Conservation (phyloP, 805 yeast species). For the Wickerhamiella alocasiicola region DNA sequence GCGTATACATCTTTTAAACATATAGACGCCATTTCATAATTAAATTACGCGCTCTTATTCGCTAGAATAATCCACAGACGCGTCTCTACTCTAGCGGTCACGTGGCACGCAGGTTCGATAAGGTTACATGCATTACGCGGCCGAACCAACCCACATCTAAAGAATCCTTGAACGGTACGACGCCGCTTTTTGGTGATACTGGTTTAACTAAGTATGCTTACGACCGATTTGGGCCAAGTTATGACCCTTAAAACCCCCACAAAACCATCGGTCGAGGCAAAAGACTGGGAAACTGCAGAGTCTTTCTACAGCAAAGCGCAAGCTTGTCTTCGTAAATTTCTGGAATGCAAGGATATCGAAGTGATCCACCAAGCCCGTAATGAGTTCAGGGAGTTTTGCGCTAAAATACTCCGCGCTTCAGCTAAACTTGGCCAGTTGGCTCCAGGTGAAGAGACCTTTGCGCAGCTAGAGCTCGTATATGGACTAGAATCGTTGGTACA, state of each 20-base stretch:
- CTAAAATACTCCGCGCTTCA: conserved; percentile 7
- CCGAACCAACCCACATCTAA: too few relatives aligned
- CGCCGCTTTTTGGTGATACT: too few relatives aligned
- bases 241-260: neutral
- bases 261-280: neutral
- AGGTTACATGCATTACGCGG: too few relatives aligned
- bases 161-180: too few relatives aligned
- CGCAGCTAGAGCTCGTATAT: neutral
- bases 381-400: conserved; percentile 5
- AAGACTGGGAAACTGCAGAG: neutral
- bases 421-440: neutral
- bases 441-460: neutral
- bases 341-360: conserved; percentile 7
- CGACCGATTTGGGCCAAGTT: neutral
- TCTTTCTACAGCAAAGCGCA: conserved; percentile 1
- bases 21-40: too few relatives aligned
- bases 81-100: neutral
- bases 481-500: neutral
- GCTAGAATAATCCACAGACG: too few relatives aligned
- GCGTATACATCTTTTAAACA: too few relatives aligned
- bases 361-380: conserved; percentile 4
- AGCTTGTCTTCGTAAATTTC: conserved; percentile 1
- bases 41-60: too few relatives aligned
- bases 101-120: neutral
- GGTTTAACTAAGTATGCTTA: too few relatives aligned